Evolutionary conservation across 495 filamentous ascomycete species (phyloP).

Genomic region (Annulohypoxylon nitens): DNA sequence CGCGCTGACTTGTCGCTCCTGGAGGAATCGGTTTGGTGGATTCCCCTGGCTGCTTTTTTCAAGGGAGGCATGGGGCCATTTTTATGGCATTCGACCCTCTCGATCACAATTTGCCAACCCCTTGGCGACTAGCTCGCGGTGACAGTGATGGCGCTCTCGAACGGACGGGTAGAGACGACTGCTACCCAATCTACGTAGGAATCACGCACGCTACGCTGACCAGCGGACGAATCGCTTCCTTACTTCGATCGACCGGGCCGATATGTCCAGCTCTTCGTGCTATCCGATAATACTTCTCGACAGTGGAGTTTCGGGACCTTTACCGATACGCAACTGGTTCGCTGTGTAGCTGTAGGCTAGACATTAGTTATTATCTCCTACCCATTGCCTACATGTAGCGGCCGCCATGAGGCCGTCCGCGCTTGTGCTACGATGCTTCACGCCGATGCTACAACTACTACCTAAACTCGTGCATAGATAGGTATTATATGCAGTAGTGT

Average conservation of each 20-base stretch:
- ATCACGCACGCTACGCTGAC: conserved; percentile 27
- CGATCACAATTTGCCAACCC: conserved; percentile 28
- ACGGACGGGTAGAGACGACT: conserved; percentile 44
- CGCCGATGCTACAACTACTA: conserved; percentile 23
- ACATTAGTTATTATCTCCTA: background rate
- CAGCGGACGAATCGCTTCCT: conserved; percentile 34
- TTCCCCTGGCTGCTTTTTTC: conserved; percentile 1
- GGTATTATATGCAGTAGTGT: conserved; percentile 43
- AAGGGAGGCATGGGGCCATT: conserved; percentile 24
- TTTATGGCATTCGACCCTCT: conserved; percentile 19
- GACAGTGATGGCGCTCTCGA: conserved; percentile 27
- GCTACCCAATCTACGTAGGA: conserved; percentile 35
- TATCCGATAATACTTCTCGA: conserved; percentile 34
- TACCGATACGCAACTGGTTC: conserved; percentile 27
- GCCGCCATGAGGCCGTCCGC: background rate
- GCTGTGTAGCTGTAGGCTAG: background rate
- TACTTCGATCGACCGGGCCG: conserved; percentile 37
- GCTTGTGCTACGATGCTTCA: conserved; percentile 29
- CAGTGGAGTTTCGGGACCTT: conserved; percentile 35
- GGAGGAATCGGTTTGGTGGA: background rate
- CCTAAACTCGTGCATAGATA: conserved; percentile 35
- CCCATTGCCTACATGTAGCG: background rate
- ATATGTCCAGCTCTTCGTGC: conserved; percentile 27
- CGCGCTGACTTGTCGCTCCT: conserved; percentile 24
- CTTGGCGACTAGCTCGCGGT: conserved; percentile 18